Base-by-base conservation (phyloP, 192 early-diverging fungal genomes). In the Borealophlyctis nickersoniae region DNA sequence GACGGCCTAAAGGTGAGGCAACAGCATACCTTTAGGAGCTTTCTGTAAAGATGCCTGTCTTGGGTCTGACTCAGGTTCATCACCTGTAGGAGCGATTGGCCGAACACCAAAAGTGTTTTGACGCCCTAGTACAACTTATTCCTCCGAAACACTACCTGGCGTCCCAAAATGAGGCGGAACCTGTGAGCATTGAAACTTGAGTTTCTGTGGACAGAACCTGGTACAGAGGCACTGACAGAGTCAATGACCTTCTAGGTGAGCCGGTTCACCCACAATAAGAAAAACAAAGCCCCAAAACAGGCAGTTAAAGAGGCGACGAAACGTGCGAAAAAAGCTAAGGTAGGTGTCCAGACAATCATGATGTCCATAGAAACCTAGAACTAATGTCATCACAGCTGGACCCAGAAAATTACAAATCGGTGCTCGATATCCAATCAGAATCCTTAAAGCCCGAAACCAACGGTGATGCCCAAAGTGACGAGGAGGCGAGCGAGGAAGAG, bases 311-410 rank as follows among this genome's bases (percentile, higher is more conserved):
- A 93, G 55, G 83, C 85, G 29, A 83, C 86, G 58, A 91, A 88
- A 70, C 86, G 85, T 58, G 88, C 88, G n/a, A 92, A 92, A 60
- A 88, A 87, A 72, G 79, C 80, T 65, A 93, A 95, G 84, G 86
- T 89, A 52, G 22, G 36, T 32, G n/a, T n/a, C n/a, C n/a, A n/a
- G n/a, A n/a, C n/a, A n/a, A n/a, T n/a, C n/a, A n/a, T n/a, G n/a
- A n/a, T n/a, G n/a, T n/a, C n/a, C n/a, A n/a, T n/a, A n/a, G n/a
- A n/a, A n/a, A n/a, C n/a, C n/a, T n/a, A n/a, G n/a, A n/a, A n/a
- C n/a, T n/a, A n/a, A n/a, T n/a, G 23, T 27, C 26, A n/a, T 27
- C 71, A 26, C 72, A 92, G 81, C 78, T 92, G 56, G 91, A 94
- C 73, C 92, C 92, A 16, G 86, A 88, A 53, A 90, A 88, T 76